phyloP scores from a whole-genome alignment of 225 moss, liverwort and hornwort species.

The Straminergon stramineum region DNA sequence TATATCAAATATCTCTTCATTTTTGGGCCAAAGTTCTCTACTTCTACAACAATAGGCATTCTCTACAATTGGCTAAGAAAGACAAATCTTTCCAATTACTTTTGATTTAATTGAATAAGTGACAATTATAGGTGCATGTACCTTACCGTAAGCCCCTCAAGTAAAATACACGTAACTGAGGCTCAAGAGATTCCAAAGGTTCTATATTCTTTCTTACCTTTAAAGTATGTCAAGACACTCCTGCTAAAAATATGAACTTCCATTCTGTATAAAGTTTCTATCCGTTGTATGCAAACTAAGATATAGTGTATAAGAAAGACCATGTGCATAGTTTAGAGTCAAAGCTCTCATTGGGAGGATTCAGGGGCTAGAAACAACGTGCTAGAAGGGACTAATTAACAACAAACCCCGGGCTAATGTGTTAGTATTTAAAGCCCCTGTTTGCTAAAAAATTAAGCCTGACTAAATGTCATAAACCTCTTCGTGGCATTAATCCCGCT shows the following conservation, averaged over 20 bases:
- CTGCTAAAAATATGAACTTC: background rate
- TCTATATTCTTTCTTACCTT: background rate
- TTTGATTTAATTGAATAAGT: background rate
- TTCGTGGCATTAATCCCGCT: conserved; percentile 10
- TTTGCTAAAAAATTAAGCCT: background rate
- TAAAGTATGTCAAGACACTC: background rate
- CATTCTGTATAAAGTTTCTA: background rate
- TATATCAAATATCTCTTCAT: background rate
- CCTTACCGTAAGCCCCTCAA: background rate
- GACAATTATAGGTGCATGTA: background rate
- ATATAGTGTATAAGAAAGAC: background rate
- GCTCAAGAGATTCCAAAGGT: background rate
- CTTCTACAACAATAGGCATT: background rate
- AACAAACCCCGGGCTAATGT: background rate
- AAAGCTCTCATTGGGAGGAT: background rate
- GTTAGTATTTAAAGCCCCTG: background rate
- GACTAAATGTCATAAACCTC: background rate
- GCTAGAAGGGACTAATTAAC: background rate
- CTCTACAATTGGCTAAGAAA: background rate
- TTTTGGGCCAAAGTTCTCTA: background rate
- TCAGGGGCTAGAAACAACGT: too few relatives aligned
- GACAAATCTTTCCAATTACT: background rate
- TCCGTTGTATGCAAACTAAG: background rate
- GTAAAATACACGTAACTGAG: background rate
- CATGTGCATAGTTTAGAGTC: background rate